These are phyloP conservation scores for Pyrenochaeta sp. DNA, from an alignment of 2,329 filamentous ascomycete species.

Conservation along the genomic window DNA sequence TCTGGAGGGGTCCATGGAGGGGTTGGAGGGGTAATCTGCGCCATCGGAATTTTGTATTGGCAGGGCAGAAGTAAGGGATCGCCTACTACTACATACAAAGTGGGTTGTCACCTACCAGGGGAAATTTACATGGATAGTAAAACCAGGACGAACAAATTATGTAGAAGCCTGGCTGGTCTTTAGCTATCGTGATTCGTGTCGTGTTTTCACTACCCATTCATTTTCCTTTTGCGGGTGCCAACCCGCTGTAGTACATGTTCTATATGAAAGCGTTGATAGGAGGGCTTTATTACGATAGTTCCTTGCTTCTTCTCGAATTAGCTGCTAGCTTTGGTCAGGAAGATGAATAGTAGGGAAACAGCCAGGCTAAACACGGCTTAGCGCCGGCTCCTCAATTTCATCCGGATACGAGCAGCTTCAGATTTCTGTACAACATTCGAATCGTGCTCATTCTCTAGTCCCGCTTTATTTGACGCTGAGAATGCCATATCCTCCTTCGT, in stretches of 20 bases:
- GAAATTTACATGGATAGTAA: too few species aligned
- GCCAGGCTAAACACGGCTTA: not conserved
- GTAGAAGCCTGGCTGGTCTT: too few species aligned
- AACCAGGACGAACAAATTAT: too few species aligned
- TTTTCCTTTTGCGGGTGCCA: too few species aligned
- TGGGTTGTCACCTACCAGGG: too few species aligned
- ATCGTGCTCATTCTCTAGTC: not conserved
- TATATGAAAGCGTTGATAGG: not conserved
- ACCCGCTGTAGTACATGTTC: too few species aligned
- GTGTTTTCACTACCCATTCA: too few species aligned
- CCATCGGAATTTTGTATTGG: not conserved
- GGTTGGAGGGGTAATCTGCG: constrained; percentile 15
- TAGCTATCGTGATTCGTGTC: too few species aligned
- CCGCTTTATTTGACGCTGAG: not conserved
- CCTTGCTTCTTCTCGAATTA: not conserved
- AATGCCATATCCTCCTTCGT: not conserved
- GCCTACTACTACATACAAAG: not conserved
- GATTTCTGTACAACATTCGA: not conserved
- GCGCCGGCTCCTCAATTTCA: not conserved
- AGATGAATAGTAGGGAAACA: not conserved
- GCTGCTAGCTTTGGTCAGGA: not conserved
- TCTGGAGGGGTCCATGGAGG: constrained; percentile 13
- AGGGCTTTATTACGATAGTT: not conserved
- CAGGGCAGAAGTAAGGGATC: not conserved
- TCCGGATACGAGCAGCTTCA: not conserved